A percentile compares a stretch with the other conserved stretches of the same genome.
Conservation (phyloP, 129 eudicot genomes). For the Apium graveolens region DNA sequence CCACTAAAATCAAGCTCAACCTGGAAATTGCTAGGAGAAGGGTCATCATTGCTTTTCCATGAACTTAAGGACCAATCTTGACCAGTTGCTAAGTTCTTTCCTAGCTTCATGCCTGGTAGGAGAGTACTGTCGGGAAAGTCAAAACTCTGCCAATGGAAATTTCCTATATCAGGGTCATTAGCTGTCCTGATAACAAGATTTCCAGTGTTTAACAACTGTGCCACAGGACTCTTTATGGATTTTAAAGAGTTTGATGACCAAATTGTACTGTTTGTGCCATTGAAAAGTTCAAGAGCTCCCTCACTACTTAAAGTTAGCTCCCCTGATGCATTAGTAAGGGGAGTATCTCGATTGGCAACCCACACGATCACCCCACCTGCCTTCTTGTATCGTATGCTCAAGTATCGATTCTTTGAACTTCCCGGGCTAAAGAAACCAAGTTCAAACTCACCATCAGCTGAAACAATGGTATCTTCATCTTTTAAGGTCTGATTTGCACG, state of each 20-base stretch:
- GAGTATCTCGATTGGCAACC: conserved; percentile 21
- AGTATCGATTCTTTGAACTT: conserved; percentile 5
- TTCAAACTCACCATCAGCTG: conserved; percentile 9
- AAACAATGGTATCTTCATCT: conserved; percentile 15
- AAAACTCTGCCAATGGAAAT: conserved; percentile 15
- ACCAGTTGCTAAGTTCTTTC: background rate
- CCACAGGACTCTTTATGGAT: background rate
- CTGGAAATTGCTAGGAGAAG: background rate
- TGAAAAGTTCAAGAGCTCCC: background rate
- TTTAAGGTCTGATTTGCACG: background rate
- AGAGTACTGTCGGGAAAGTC: conserved; percentile 8
- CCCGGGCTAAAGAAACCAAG: conserved; percentile 14
- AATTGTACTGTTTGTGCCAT: conserved; percentile 4
- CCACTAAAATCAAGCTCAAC: background rate
- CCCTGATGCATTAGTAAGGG: conserved; percentile 6
- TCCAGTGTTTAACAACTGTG: conserved; percentile 12
- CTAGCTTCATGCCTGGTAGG: conserved; percentile 11
- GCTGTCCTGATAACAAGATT: conserved; percentile 14
- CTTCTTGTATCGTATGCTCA: conserved; percentile 19
- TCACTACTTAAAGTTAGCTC: background rate
- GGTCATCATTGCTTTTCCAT: background rate
- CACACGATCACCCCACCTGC: conserved; percentile 7
- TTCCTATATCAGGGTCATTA: background rate
- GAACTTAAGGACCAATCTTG: background rate
- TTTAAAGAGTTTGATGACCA: conserved; percentile 19